phyloP scores from a whole-genome alignment of 2,329 filamentous ascomycete species.

The Leptographium radiaticola region DNA sequence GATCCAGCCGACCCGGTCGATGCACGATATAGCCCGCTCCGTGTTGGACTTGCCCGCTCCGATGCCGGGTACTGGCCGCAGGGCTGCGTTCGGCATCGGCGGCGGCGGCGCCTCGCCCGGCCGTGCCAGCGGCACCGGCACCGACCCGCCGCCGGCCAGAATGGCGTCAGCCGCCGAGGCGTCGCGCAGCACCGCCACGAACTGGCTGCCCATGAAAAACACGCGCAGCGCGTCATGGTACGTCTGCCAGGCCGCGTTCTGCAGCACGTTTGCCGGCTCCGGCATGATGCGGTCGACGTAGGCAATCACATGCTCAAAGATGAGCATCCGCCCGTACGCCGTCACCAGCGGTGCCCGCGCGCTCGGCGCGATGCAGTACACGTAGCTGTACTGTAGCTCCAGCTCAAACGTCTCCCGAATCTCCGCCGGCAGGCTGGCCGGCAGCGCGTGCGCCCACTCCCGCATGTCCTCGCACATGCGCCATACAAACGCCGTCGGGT shows the following conservation, averaged over 20 bases:
- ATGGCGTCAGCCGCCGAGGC: constrained; percentile 36
- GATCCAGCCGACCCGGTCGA: constrained; percentile 40
- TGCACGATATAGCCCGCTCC: constrained; percentile 40
- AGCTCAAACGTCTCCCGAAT: constrained; percentile 72
- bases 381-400: constrained; percentile 79
- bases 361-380: constrained; percentile 77
- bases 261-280: constrained; percentile 40
- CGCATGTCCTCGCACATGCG: constrained; percentile 63
- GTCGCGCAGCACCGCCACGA: constrained; percentile 46
- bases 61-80: not conserved
- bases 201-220: constrained; percentile 59
- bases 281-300: constrained; percentile 66
- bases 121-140: constrained; percentile 28
- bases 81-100: constrained; percentile 31
- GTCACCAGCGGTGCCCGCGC: constrained; percentile 58
- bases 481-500: constrained; percentile 62
- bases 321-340: constrained; percentile 63
- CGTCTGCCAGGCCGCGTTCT: constrained; percentile 57
- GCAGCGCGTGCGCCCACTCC: constrained; percentile 70
- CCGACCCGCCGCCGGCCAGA: constrained; percentile 30
- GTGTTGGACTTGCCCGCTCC: constrained; percentile 27
- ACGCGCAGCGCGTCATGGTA: constrained; percentile 80
- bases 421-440: constrained; percentile 46
- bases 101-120: constrained; percentile 36
- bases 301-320: constrained; percentile 77